Conservation (phyloP, 495 filamentous ascomycete species). For the Aspergillus cavernicola region DNA sequence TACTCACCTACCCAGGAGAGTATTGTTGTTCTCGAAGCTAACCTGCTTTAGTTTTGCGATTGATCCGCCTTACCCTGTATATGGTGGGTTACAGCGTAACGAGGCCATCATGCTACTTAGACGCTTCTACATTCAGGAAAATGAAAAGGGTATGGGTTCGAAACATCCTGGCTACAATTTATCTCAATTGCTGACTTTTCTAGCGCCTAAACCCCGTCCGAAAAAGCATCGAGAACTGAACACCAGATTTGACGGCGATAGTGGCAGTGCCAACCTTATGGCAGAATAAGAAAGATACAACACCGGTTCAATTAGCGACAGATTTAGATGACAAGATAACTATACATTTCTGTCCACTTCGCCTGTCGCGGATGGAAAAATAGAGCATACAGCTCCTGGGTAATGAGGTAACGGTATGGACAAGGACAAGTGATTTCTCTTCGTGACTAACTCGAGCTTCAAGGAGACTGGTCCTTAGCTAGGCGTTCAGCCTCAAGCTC, state of each 20-base stretch:
- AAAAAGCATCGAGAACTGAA: constrained; percentile 52
- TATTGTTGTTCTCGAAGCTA: constrained; percentile 6
- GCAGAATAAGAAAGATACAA: neutral
- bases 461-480: constrained; percentile 28
- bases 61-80: constrained; percentile 70
- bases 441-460: constrained; percentile 11
- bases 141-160: constrained; percentile 64
- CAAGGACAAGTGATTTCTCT: constrained; percentile 1
- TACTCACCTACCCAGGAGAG: neutral
- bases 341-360: neutral
- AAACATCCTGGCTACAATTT: neutral
- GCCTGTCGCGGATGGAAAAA: neutral
- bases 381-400: constrained; percentile 32
- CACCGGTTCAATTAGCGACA: neutral
- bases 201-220: constrained; percentile 60
- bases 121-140: constrained; percentile 96
- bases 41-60: constrained; percentile 44
- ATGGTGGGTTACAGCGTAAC: constrained; percentile 78
- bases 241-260: constrained; percentile 30
- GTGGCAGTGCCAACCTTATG: neutral
- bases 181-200: constrained; percentile 8
- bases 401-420: neutral
- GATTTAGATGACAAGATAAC: neutral
- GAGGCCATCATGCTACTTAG: constrained; percentile 88
- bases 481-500: constrained; percentile 78